A percentile compares a stretch with the other conserved stretches of the same genome.
Evolutionary conservation across 2,329 filamentous ascomycete species (phyloP).

Genomic region (Xylaria sp.): DNA sequence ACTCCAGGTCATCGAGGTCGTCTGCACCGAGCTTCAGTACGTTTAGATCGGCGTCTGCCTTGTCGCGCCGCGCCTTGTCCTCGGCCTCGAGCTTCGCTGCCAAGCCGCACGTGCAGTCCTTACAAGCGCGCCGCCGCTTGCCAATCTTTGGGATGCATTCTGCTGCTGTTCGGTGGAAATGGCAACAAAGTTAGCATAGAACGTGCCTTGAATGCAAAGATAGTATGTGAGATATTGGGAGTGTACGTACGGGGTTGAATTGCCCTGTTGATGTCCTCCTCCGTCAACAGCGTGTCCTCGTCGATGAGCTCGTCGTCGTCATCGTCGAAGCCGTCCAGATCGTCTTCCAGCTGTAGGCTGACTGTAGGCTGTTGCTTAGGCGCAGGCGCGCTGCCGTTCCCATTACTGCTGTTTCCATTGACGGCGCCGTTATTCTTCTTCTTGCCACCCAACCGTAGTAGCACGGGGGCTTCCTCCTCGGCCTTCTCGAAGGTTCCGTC

Average conservation of each 20-base stretch:
- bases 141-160: conserved; percentile 87
- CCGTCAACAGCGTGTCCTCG: conserved; percentile 84
- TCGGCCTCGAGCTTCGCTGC: conserved; percentile 86
- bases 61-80: conserved; percentile 70
- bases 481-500: conserved; percentile 75
- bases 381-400: conserved; percentile 45
- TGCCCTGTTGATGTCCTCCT: conserved; percentile 79
- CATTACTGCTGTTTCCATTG: conserved; percentile 46
- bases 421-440: conserved; percentile 46
- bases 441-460: conserved; percentile 68
- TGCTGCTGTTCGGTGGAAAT: conserved; percentile 60
- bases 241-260: conserved; percentile 76
- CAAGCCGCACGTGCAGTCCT: conserved; percentile 96
- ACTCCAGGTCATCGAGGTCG: conserved; percentile 73
- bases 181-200: conserved; percentile 36
- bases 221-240: not conserved
- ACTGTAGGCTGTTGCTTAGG: conserved; percentile 62
- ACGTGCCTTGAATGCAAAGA: not conserved
- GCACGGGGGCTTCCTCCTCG: conserved; percentile 63
- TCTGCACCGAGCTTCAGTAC: conserved; percentile 74
- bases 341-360: conserved; percentile 65
- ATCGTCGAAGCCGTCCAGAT: conserved; percentile 70
- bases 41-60: conserved; percentile 67
- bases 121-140: conserved; percentile 91
- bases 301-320: conserved; percentile 88